These are phyloP conservation scores for Basidiobolus meristosporus DNA, from an alignment of 371 early-diverging fungal species.

Conservation along the genomic window DNA sequence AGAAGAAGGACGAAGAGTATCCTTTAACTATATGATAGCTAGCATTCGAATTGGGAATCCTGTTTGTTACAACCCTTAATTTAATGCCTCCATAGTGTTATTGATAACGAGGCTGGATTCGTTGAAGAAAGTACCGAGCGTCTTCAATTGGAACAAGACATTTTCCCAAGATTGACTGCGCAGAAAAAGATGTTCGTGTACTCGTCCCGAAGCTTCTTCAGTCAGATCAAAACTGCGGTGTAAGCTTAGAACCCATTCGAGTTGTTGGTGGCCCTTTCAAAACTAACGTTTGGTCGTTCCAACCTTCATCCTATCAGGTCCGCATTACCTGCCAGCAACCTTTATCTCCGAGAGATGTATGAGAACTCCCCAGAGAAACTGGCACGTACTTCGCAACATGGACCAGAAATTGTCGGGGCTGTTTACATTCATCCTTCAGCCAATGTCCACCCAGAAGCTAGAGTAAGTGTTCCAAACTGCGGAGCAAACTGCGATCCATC, in stretches of 20 bases:
- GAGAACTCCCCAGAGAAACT: constrained; percentile 37
- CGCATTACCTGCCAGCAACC: constrained; percentile 81
- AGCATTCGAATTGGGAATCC: not conserved
- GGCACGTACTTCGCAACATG: constrained; percentile 17
- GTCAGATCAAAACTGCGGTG: constrained; percentile 87
- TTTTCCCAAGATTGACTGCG: constrained; percentile 67
- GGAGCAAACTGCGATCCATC: not conserved
- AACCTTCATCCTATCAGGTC: constrained; percentile 27
- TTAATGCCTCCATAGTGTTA: not conserved
- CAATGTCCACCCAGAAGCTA: constrained; percentile 79
- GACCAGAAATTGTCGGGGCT: constrained; percentile 74
- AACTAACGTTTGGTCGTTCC: not conserved
- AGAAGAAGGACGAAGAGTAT: constrained; percentile 28
- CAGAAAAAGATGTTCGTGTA: constrained; percentile 62
- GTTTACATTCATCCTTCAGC: constrained; percentile 92
- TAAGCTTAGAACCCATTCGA: constrained; percentile 8
- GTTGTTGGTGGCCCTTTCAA: not conserved
- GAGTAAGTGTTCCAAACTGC: constrained; percentile 15
- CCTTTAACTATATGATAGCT: constrained; percentile 1
- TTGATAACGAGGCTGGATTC: too few species aligned
- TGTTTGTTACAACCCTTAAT: not conserved
- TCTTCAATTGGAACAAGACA: constrained; percentile 80
- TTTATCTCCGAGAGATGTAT: constrained; percentile 63
- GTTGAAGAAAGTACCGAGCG: constrained; percentile 37
- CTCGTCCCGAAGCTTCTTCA: constrained; percentile 71